Evolutionary conservation across 176 grass and related monocot species (phyloP).

Genomic region (Carex scoparia): DNA sequence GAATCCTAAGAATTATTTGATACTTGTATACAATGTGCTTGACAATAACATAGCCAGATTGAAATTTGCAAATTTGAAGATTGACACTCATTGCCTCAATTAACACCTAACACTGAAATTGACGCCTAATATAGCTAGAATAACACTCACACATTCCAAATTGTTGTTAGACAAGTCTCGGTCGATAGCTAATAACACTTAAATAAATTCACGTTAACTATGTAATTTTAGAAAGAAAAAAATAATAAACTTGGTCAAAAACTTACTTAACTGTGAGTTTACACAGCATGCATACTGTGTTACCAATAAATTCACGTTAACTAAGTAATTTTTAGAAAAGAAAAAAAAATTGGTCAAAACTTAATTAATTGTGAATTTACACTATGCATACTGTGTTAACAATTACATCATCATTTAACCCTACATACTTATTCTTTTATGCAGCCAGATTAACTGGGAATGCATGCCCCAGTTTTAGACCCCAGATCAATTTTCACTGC

Average conservation of each 20-base stretch:
- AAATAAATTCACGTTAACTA: not conserved
- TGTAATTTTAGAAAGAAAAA: not conserved
- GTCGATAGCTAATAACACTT: not conserved
- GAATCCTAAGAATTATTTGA: not conserved
- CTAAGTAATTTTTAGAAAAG: not conserved
- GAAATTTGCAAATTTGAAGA: not conserved
- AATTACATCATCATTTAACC: constrained; percentile 1
- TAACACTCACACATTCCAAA: not conserved
- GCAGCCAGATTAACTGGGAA: not conserved
- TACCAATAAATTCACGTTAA: not conserved
- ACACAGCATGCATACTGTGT: not conserved
- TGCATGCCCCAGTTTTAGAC: not conserved
- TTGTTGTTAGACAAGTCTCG: not conserved
- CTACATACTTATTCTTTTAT: not conserved
- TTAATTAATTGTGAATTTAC: not conserved
- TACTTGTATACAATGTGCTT: not conserved
- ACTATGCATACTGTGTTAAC: not conserved
- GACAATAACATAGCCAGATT: not conserved
- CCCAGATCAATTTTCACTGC: not conserved
- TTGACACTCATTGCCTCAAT: not conserved
- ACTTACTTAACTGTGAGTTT: not conserved
- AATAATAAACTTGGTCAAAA: not conserved
- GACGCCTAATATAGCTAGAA: not conserved
- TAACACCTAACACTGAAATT: not conserved
- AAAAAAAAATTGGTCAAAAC: not conserved